Conservation (phyloP, 805 yeast genomes). For the Starmerella floricola region DNA sequence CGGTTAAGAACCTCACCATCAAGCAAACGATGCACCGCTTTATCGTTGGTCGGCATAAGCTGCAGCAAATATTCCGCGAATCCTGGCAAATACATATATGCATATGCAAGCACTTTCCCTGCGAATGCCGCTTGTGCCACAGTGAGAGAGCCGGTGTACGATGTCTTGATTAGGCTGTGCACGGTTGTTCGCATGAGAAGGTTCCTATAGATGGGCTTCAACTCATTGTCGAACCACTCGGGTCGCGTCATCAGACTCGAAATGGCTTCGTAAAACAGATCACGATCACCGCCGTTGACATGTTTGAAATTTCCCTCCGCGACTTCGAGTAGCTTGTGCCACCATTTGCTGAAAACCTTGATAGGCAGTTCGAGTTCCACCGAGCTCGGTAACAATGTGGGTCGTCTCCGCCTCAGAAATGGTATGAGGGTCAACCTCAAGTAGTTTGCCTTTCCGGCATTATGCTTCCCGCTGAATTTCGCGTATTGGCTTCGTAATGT, state of each 20-base stretch:
- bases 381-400: conserved; percentile 1
- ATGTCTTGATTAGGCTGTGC: conserved; percentile 35
- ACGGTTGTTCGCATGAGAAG: conserved; percentile 42
- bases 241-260: conserved; percentile 30
- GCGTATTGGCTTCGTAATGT: conserved; percentile 14
- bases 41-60: conserved; percentile 12
- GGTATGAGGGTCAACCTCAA: conserved; percentile 35
- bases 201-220: conserved; percentile 14
- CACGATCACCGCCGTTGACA: conserved; percentile 29
- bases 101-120: conserved; percentile 59
- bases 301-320: conserved; percentile 11
- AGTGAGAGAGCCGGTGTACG: conserved; percentile 39
- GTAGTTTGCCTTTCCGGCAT: conserved; percentile 26
- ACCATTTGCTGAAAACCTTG: conserved; percentile 30
- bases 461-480: conserved; percentile 14
- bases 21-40: conserved; percentile 4
- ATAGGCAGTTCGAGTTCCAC: conserved; percentile 21
- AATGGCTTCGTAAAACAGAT: conserved; percentile 33
- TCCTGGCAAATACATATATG: conserved; percentile 43
- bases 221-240: conserved; percentile 28
- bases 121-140: conserved; percentile 51
- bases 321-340: conserved; percentile 29
- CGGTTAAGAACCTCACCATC: too few species aligned
- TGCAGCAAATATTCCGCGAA: conserved; percentile 37
- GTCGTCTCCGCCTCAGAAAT: conserved; percentile 26